Base-by-base conservation (phyloP, 768 basidiomycete species). In the Hygrocybe coccinea region DNA sequence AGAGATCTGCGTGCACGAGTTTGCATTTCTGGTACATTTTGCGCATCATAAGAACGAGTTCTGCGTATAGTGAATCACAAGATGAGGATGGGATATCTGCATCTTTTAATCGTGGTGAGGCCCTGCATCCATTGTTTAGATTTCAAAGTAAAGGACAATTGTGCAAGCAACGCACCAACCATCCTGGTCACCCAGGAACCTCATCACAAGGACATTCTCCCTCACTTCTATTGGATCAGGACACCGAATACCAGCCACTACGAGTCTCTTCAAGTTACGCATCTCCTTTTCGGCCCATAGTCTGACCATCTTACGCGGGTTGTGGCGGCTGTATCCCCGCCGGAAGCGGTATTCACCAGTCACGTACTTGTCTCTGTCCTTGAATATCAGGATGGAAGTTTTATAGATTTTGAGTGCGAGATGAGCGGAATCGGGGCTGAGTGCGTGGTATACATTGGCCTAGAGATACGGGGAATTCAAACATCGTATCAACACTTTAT, bases 221-320 rank as follows among this genome's bases (percentile, higher is more conserved):
- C 94, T 81, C 8, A 97, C 93, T 67, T 98, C 97, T 15, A 95
- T 63, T 2, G 94, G 91, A 45, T 90, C 87, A 1, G 97, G 97
- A 58, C 89, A 91, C 45, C 79, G 78, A 50, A 99, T 82, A 0
- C 90, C 94, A 17, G 91, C 91, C n/a, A 84, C 72, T 8, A 81
- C 77, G 45, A 99, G 73, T 33, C 97, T 81, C 66, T 88, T 87
- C 58, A 99, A 74, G 67, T 99, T 99, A 21, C 97, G 84, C 87
- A 97, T 89, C 70, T 99, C 97, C 73, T 99, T 99, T 71, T 99
- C 97, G 2, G 97, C 97, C 97, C 97, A 99, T 2, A 98, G 71
- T 14, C 93, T 81, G 17, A 99, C 95, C 95, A 99, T 98, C 74
- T 99, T 99, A 24, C 97, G 83, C 14, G 97, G 95, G 67, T 98